Evolutionary conservation across 1,284 basidiomycete genomes (phyloP), one percentile per base, ranked within the genome.

Genomic region (Coniferiporia sulphurascens): DNA sequence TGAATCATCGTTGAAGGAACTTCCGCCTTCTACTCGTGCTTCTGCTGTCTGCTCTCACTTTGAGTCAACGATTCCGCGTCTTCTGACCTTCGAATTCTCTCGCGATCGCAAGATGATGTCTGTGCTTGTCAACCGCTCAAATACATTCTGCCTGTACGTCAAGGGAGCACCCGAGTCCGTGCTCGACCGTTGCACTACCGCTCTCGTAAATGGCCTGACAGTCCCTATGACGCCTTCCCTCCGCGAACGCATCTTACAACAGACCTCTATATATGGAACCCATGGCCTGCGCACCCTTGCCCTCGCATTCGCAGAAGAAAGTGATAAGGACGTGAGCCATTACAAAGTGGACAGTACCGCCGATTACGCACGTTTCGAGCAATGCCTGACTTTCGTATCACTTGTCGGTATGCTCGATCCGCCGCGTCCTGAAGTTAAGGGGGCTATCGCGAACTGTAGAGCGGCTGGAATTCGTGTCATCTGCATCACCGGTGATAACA

Each of bases 81-180:
- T 97, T 10, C 76, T 96, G 64, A 98, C 95, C 1, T 95, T 99
- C 70, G 96, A 98, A 72, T 99, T 99, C 75, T 92, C 93, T 32
- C 89, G 96, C 38, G 97, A 99, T 73, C 91, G 96, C 71, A 99
- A 98, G 77, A 95, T 95, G 83, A 99, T 98, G 96, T 98, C 95
- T 22, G 94, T 97, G 43, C 84, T 98, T 52, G 87, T 91, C 52
- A 81, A 77, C 70, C 69, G 41, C 46, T 79, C 84, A 62, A 81
- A 79, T 9, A 73, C 73, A 4, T 85, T 86, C 41, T 80, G 86
- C 17, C 77, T 96, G 2, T 89, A 95, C 68, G 93, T 91, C 71
- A 99, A 99, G 74, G 96, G 97, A 50, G 97, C 96, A 0, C 96
- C 95, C 2, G 96, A 99, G 76, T 89, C 90, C 19, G 89, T 99